These are phyloP conservation scores for Nepenthes mirabilis DNA, from an alignment of 148 eudicot genomes.

Conservation along the genomic window DNA sequence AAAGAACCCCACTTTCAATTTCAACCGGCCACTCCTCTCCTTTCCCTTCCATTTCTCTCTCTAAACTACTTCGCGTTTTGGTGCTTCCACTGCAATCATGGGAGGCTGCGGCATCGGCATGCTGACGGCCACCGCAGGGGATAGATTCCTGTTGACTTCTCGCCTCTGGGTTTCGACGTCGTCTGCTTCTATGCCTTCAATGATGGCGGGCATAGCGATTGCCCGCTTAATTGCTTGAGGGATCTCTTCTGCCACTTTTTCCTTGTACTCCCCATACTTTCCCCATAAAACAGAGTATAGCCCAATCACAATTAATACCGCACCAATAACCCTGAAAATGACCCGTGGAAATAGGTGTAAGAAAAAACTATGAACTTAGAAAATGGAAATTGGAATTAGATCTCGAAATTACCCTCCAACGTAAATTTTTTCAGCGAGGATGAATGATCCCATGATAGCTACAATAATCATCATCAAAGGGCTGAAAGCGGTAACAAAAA, in stretches of 20 bases:
- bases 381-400: neutral
- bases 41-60: too few species aligned
- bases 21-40: too few species aligned
- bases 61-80: slow-evolving; percentile 4
- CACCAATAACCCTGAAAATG: slow-evolving; percentile 8
- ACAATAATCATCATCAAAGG: slow-evolving; percentile 98
- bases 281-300: slow-evolving; percentile 20
- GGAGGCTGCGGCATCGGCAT: slow-evolving; percentile 8
- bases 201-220: slow-evolving; percentile 2
- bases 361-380: neutral
- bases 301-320: slow-evolving; percentile 11
- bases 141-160: slow-evolving; percentile 1
- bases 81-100: slow-evolving; percentile 29
- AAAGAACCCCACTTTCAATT: too few species aligned
- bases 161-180: slow-evolving; percentile 16
- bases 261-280: slow-evolving; percentile 14
- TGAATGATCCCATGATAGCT: slow-evolving; percentile 93
- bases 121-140: too few species aligned
- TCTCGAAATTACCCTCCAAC: slow-evolving; percentile 51
- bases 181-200: slow-evolving; percentile 32
- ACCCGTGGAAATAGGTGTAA: neutral
- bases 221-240: slow-evolving; percentile 1
- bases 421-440: slow-evolving; percentile 81
- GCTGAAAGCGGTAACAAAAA: slow-evolving; percentile 86
- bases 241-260: slow-evolving; percentile 11